A percentile compares a stretch with the other conserved stretches of the same genome.
These are phyloP conservation scores for Chrysanthemum makinoi DNA, from an alignment of 129 eudicot genomes.

Conservation along the genomic window DNA sequence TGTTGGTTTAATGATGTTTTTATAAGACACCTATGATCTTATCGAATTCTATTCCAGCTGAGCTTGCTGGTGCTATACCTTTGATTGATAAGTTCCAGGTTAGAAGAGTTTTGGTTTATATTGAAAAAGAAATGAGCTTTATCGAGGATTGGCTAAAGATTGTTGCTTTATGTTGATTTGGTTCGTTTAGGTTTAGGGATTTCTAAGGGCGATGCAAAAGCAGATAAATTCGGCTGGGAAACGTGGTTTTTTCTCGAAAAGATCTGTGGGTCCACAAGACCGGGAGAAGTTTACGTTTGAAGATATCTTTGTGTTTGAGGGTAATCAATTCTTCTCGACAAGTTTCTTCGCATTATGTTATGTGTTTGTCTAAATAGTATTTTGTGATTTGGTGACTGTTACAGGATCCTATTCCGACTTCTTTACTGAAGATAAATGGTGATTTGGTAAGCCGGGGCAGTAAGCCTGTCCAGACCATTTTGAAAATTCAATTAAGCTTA, in stretches of 20 bases:
- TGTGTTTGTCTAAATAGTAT: conserved; percentile 6
- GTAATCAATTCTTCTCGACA: conserved; percentile 32
- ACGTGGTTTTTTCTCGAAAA: conserved; percentile 90
- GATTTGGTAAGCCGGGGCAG: conserved; percentile 79
- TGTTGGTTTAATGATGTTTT: conserved; percentile 5
- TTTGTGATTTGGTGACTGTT: conserved; percentile 19
- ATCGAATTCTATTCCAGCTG: conserved; percentile 78
- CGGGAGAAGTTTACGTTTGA: conserved; percentile 89
- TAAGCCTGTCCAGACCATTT: conserved; percentile 75
- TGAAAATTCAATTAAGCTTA: conserved; percentile 43
- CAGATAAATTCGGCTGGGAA: conserved; percentile 87
- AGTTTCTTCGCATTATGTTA: background rate
- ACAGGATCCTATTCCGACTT: conserved; percentile 97
- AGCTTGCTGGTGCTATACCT: conserved; percentile 97
- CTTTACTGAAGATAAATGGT: conserved; percentile 70
- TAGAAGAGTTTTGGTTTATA: background rate
- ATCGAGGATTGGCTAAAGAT: conserved; percentile 11
- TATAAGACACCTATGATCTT: conserved; percentile 87
- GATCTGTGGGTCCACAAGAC: conserved; percentile 73
- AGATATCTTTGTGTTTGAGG: conserved; percentile 94
- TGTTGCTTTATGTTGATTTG: conserved; percentile 14
- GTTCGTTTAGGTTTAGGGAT: conserved; percentile 75
- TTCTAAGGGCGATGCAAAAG: conserved; percentile 93
- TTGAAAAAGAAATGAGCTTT: background rate
- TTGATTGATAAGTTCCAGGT: conserved; percentile 94